Evolutionary conservation across 768 basidiomycete genomes (phyloP), one percentile per base, ranked within the genome.

Genomic region (Phlegmacium glaucopus): DNA sequence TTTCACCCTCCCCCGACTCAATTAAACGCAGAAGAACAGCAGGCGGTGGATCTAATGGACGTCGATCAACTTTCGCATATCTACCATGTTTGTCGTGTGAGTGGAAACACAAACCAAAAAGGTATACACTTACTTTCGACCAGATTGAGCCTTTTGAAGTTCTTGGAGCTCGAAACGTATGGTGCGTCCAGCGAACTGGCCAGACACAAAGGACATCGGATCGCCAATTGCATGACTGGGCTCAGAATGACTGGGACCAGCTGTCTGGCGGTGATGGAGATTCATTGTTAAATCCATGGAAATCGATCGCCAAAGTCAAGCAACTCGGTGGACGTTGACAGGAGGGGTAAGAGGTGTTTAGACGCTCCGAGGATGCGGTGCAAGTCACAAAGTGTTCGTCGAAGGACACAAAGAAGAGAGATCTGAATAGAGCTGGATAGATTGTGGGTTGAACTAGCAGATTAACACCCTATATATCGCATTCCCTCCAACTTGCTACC

Each of bases 11-110:
- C 45, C 67, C 58, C 10, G 80, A 62, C 27, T 75, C 65, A 49
- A 71, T 83, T 28, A 84, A 55, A 34, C 74, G 77, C 42, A 86
- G 72, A 30, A 75, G 65, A 12, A 71, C 68, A 16, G 70, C 69
- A 0, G 85, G 85, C 0, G 85, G 85, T 4, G 84, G 85, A 61
- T 87, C 84, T 36, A 87, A 71, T 5, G 83, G 83, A 17, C 85
- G 72, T 30, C 83, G 72, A 68, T 87, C 80, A 34, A 79, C 78
- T 62, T 67, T 77, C 42, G 73, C 82, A 64, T 71, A 83, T 63
- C 77, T 84, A 61, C 39, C 44, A 48, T 34, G 32, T 6, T 34
- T 10, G 11, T 34, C 10, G 32, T 6, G 42, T 40, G 36, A 47
- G 28, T 32, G 18, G 26, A 34, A 30, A 51, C 41, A 16, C 41